Base-by-base conservation (phyloP, 2,329 filamentous ascomycete species). In the Pestalotiopsis fici region DNA sequence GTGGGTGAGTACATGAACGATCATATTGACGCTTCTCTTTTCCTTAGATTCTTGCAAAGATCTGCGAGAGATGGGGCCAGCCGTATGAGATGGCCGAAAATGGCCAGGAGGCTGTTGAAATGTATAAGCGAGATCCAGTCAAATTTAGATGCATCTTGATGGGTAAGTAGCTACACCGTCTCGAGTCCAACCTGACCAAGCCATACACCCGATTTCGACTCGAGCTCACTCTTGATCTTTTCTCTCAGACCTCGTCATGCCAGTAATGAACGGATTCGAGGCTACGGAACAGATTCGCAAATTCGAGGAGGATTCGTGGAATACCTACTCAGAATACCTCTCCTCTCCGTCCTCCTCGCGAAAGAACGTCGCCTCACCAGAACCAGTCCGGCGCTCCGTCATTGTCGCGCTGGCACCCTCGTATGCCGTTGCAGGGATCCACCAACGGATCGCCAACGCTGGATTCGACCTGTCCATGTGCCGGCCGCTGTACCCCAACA, bases 111-210 rank as follows among this genome's bases (percentile, higher is more conserved):
- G 85, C 85, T 2, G 80, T 87, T 0, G 75, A 83, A 6, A 75
- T 74, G 35, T 84, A 83, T 66, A 77, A 81, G 59, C 70, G 71
- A 7, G 69, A 74, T 3, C 68, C 71, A 2, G 74, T 76, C 7
- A 71, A 76, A 0, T 82, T 81, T 61, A 80, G 81, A 50, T 79
- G 85, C 55, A 80, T 87, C 2, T 80, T 86, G 25, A 87, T 87
- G 83, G 85, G 78, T 78, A 73, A 68, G 70, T 39, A 15, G 15
- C 31, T 39, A 21, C n/a, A 37, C 21, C 5, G n/a, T 25, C n/a
- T 47, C 60, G 35, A 21, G 28, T 23, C 2, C 15, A 12, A 13
- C 25, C n/a, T 3, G 18, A 35, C n/a, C 3, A 23, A 27, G 18
- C 39, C 31, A 35, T 35, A 11, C 1, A 1, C 7, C 7, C 11